Conservation (phyloP, 2,329 filamentous ascomycete species). For the Triangularia setosa region DNA sequence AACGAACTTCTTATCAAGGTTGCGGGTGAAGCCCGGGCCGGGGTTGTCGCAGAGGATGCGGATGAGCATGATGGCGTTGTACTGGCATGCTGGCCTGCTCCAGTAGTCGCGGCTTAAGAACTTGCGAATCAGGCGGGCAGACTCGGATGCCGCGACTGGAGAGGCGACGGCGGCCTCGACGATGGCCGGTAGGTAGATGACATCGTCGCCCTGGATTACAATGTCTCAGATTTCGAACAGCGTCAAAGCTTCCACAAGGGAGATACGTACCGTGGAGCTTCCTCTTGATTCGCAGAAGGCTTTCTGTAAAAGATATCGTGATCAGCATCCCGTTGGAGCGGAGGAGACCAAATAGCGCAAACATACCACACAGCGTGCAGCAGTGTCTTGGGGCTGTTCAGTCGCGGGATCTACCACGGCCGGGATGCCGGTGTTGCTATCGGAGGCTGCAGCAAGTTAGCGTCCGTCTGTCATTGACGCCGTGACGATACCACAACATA, state of each 20-base stretch:
- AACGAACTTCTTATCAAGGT: constrained; percentile 81
- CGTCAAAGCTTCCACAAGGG: neutral
- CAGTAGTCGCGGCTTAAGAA: constrained; percentile 72
- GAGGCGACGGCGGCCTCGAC: constrained; percentile 95
- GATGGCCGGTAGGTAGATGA: constrained; percentile 85
- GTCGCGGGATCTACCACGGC: constrained; percentile 32
- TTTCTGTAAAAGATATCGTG: constrained; percentile 47
- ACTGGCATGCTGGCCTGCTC: constrained; percentile 68
- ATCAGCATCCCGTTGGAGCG: neutral
- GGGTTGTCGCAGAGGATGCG: constrained; percentile 92
- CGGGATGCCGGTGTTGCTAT: constrained; percentile 19
- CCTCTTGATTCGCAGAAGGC: constrained; percentile 76
- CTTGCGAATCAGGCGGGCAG: constrained; percentile 75
- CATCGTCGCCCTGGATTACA: constrained; percentile 68
- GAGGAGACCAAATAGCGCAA: neutral
- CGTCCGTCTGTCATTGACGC: neutral
- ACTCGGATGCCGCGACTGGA: constrained; percentile 76
- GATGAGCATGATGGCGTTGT: constrained; percentile 94
- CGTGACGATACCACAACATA: neutral
- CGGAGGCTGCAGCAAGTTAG: neutral
- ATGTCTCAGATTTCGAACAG: neutral
- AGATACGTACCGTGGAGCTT: constrained; percentile 48
- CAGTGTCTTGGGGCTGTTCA: constrained; percentile 65
- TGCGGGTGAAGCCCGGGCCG: constrained; percentile 82
- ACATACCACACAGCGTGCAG: constrained; percentile 62